Evolutionary conservation across 495 filamentous ascomycete species (phyloP), one percentile per base, ranked within the genome.

Genomic region (Trichoderma reesei): DNA sequence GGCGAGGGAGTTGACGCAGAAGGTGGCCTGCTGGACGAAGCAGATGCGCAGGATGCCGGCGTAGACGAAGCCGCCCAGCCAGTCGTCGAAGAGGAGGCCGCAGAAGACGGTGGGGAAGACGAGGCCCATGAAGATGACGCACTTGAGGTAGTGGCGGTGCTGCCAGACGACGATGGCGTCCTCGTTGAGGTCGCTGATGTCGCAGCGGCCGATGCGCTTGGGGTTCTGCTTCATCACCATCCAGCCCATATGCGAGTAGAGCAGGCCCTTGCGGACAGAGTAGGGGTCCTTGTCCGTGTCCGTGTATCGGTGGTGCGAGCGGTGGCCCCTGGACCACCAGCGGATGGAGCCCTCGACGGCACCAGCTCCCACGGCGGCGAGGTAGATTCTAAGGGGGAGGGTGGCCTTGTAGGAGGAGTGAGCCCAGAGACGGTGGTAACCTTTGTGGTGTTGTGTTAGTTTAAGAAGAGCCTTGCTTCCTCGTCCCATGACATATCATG

Each of bases 241-340:
- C 85, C 85, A 87, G 73, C 94, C 94, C 59, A 98, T 80, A 80
- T 98, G 94, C 62, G 91, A 96, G 84, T 98, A 98, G 70, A 95
- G 77, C 34, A 96, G 84, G 67, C 94, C 94, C 86, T 99, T 99
- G 78, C 94, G 90, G 67, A 99, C 95, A 62, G 90, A 95, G 83
- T 98, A 99, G 33, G 95, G 95, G 72, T 99, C 95, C 80, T 99
- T 98, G 62, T 96, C 90, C 71, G 95, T 99, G 71, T 98, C 95
- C 82, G 95, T 98, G 74, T 96, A 98, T 68, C 95, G 88, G 82
- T 99, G 95, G 78, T 99, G 95, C 69, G 95, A 91, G 65, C 95
- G 89, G 82, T 98, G 95, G 73, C 91, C 91, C 67, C 91, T 87
- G 66, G 91, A 87, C 95, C 95, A 99, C 95, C 95, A 99, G 69